Percentiles rank a stretch among this genome's conserved stretches.
Conservation (phyloP, 768 basidiomycete species). For the Kwoniella shandongensis region DNA sequence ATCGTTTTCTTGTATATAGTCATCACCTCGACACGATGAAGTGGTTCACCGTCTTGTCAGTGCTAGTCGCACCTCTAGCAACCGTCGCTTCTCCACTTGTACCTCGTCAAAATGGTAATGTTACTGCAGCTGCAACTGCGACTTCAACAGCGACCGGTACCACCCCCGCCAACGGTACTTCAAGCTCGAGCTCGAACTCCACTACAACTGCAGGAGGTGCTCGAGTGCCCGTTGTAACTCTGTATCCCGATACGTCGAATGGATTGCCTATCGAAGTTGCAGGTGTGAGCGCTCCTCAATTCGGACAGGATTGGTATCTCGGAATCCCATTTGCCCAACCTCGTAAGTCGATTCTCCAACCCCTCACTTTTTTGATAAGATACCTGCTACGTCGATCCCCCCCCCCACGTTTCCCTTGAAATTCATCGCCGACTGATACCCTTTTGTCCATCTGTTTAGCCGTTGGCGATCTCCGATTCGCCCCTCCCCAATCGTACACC, state of each 20-base stretch:
- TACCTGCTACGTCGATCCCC: background rate
- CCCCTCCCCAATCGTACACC: conserved; percentile 25
- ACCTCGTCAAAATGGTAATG: background rate
- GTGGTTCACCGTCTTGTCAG: conserved; percentile 4
- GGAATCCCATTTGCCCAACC: conserved; percentile 50
- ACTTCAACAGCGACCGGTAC: background rate
- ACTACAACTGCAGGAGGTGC: background rate
- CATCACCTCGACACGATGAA: no score
- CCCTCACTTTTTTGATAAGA: background rate
- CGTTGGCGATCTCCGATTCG: conserved; percentile 38
- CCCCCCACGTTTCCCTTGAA: background rate
- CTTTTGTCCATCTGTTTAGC: conserved; percentile 18
- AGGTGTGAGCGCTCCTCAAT: conserved; percentile 23
- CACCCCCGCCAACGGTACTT: conserved; percentile 5
- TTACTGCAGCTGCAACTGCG: background rate
- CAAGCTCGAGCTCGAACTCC: background rate
- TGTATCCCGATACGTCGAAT: conserved; percentile 31
- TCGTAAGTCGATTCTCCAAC: conserved; percentile 25
- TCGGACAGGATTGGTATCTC: conserved; percentile 38
- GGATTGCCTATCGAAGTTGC: conserved; percentile 25
- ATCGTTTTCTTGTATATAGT: no score
- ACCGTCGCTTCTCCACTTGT: background rate
- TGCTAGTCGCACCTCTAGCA: background rate
- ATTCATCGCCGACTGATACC: background rate
- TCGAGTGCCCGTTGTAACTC: conserved; percentile 25